These are phyloP conservation scores for Fusarium dimerum DNA, from an alignment of 2,329 filamentous ascomycete genomes.

Conservation along the genomic window DNA sequence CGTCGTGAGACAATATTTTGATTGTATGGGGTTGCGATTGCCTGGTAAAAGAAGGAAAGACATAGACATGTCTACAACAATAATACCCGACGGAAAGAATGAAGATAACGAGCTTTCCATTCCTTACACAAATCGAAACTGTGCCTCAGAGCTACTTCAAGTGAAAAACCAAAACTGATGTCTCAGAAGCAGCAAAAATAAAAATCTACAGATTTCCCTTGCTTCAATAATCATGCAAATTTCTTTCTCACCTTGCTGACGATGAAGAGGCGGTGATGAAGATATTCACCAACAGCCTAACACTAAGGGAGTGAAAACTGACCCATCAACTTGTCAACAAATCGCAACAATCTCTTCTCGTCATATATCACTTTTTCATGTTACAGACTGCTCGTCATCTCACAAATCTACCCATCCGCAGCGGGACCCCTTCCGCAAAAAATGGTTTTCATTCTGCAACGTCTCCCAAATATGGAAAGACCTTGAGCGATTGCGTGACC, in stretches of 20 bases:
- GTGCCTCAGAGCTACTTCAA: neutral
- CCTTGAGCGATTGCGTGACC: too few relatives aligned
- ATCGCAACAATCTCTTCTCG: too few relatives aligned
- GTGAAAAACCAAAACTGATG: neutral
- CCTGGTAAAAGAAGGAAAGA: neutral
- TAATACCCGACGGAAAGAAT: neutral
- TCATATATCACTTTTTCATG: too few relatives aligned
- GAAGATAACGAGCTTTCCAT: neutral
- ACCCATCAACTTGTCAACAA: too few relatives aligned
- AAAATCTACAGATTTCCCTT: neutral
- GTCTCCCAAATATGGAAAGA: too few relatives aligned
- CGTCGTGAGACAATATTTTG: neutral
- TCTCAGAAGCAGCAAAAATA: neutral
- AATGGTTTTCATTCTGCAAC: too few relatives aligned
- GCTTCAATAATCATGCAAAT: neutral
- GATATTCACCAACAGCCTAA: neutral
- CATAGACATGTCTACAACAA: neutral
- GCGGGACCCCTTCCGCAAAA: too few relatives aligned
- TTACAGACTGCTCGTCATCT: too few relatives aligned
- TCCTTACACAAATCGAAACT: neutral
- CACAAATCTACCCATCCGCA: too few relatives aligned
- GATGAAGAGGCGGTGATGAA: too few relatives aligned
- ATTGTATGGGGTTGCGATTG: neutral
- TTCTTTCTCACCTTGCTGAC: too few relatives aligned
- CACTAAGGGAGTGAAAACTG: too few relatives aligned